These are phyloP conservation scores for Blastocystis sp. DNA, from an alignment of 352 stramenopile genomes.

Conservation along the genomic window DNA sequence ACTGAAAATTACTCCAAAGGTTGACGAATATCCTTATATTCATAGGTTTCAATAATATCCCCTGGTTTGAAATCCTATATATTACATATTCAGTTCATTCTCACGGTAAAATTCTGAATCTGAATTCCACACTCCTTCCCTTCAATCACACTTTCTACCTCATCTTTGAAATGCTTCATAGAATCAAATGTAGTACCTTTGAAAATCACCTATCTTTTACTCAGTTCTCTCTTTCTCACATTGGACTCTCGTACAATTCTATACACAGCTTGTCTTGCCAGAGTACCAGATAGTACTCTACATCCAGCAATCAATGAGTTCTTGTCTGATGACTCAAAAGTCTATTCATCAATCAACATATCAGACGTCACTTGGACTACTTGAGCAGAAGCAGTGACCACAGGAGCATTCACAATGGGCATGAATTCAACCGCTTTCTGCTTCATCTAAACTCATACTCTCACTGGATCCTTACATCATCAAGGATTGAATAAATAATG, in stretches of 20 bases:
- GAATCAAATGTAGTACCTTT: slow-evolving; percentile 60
- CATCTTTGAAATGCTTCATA: slow-evolving; percentile 84
- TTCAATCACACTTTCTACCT: slow-evolving; percentile 84
- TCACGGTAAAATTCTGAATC: slow-evolving; percentile 78
- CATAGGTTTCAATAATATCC: slow-evolving; percentile 89
- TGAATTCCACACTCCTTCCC: slow-evolving; percentile 96
- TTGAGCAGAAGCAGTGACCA: background rate
- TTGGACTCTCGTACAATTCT: slow-evolving; percentile 11
- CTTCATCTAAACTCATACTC: slow-evolving; percentile 76
- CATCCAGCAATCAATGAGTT: slow-evolving; percentile 21
- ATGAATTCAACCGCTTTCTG: slow-evolving; percentile 81
- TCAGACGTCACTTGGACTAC: slow-evolving; percentile 32
- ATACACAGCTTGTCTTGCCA: slow-evolving; percentile 21
- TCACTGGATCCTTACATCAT: slow-evolving; percentile 75
- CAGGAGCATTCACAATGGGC: slow-evolving; percentile 75
- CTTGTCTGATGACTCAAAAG: slow-evolving; percentile 23
- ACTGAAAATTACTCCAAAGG: slow-evolving; percentile 4
- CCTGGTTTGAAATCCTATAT: slow-evolving; percentile 84
- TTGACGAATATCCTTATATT: slow-evolving; percentile 46
- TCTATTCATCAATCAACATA: slow-evolving; percentile 14
- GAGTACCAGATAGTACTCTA: background rate
- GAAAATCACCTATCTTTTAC: slow-evolving; percentile 21
- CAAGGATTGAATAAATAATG: slow-evolving; percentile 65
- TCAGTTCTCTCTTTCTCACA: background rate
- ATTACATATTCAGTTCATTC: background rate